A percentile compares a stretch with the other conserved stretches of the same genome.
Conservation (phyloP, 345 rosid species). For the thale cress (Arabidopsis thaliana) region TAIR10.1 NC_003070.9:2224001-2224500, state of each 20-base stretch:
- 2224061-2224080: conserved; percentile 30
- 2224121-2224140: conserved; percentile 43
- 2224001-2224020: conserved; percentile 44
- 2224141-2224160: conserved; percentile 44
- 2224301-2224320: conserved; percentile 55
- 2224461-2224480: conserved; percentile 45
- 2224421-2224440: conserved; percentile 42
- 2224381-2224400: background rate
- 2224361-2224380: conserved; percentile 38
- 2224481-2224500: conserved; percentile 25
- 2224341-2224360: conserved; percentile 50
- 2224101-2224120: conserved; percentile 42
- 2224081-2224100: conserved; percentile 43
- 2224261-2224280: conserved; percentile 61
- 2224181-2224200: conserved; percentile 28
- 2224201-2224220: conserved; percentile 24
- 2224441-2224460: conserved; percentile 46
- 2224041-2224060: conserved; percentile 38
- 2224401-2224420: conserved; percentile 30
- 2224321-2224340: conserved; percentile 59
- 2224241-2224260: conserved; percentile 45
- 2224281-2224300: conserved; percentile 52
- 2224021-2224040: conserved; percentile 46
- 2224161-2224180: conserved; percentile 29
- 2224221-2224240: background rate